Evolutionary conservation across 1,139 yeast species (phyloP), one percentile per base, ranked within the genome.

Genomic region (Hyphopichia wangnamkhiaoensis): DNA sequence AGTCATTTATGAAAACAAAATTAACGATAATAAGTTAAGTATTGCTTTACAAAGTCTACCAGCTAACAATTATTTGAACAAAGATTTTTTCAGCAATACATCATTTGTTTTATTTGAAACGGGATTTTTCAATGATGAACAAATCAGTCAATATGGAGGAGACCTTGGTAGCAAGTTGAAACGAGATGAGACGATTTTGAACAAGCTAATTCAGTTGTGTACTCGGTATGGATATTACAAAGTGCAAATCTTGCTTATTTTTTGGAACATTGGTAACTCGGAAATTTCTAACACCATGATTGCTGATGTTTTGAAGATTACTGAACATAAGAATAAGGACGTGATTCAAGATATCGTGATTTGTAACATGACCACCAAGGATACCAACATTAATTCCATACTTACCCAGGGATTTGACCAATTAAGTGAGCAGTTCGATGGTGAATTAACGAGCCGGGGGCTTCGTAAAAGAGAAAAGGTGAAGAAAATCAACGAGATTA

Each of bases 81-180:
- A 62, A 32, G 58, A 58, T 3, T 66, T 65, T 39, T 76, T 78
- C 48, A 52, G 60, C 13, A 55, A 61, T 26, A 58, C 72, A 1
- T 56, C 72, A 1, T 67, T 75, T 38, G 41, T 78, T 3, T 41
- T 78, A 9, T 63, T 76, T 46, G 80, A 76, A 47, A 66, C 79
- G 48, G 82, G 82, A 2, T 49, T 68, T 12, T 48, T 60, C 1
- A 52, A 51, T 9, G 42, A 51, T 5, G 54, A 48, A 41, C 12
- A 46, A 45, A 19, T 51, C 45, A 15, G 31, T 12, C 38, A 35
- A 19, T 25, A 35, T 25, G 17, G 25, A 37, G 33, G 33, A 7
- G 42, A 54, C 2, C 48, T 70, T 3, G 40, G 49, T 4, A 50
- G 54, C 2, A 74, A 71, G 38, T 53, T 77, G 23, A 43, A 46